Evolutionary conservation across 495 filamentous ascomycete species (phyloP).

Genomic region (Podospora anserina): DNA sequence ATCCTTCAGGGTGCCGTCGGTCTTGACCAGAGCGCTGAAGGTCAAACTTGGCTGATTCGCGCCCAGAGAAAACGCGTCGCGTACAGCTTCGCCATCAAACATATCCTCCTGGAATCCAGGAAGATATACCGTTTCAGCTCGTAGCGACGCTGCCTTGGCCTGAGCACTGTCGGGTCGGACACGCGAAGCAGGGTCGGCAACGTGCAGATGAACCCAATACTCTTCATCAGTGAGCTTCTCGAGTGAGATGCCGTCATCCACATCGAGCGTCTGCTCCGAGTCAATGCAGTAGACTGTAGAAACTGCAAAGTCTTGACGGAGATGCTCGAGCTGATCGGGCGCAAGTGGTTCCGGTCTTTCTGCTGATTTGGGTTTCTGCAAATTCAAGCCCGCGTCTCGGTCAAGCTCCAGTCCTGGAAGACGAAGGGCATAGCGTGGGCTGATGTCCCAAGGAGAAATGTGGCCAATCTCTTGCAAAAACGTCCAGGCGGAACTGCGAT

Average conservation of each 20-base stretch:
- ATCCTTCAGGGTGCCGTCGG: conserved; percentile 64
- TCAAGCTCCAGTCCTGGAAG: conserved; percentile 51
- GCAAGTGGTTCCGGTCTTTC: conserved; percentile 16
- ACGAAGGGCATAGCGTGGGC: conserved; percentile 56
- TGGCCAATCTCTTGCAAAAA: conserved; percentile 87
- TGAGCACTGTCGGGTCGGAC: conserved; percentile 56
- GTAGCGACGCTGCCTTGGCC: conserved; percentile 61
- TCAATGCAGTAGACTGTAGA: conserved; percentile 84
- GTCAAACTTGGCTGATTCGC: conserved; percentile 68
- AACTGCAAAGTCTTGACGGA: conserved; percentile 69
- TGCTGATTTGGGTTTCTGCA: conserved; percentile 27
- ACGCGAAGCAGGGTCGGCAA: conserved; percentile 92
- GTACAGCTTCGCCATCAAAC: conserved; percentile 59
- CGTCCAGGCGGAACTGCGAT: conserved; percentile 55
- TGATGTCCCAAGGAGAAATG: conserved; percentile 76
- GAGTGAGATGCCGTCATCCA: conserved; percentile 86
- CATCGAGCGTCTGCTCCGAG: conserved; percentile 63
- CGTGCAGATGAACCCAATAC: conserved; percentile 84
- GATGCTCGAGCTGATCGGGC: conserved; percentile 47
- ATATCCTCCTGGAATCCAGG: conserved; percentile 71
- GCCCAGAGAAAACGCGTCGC: conserved; percentile 65
- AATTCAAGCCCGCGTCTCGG: conserved; percentile 35
- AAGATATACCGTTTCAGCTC: conserved; percentile 67
- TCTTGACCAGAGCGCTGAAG: conserved; percentile 69
- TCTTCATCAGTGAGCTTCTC: conserved; percentile 59